Evolutionary conservation across 2,329 filamentous ascomycete genomes (phyloP), one percentile per base, ranked within the genome.

Genomic region (Zasmidium cellare): DNA sequence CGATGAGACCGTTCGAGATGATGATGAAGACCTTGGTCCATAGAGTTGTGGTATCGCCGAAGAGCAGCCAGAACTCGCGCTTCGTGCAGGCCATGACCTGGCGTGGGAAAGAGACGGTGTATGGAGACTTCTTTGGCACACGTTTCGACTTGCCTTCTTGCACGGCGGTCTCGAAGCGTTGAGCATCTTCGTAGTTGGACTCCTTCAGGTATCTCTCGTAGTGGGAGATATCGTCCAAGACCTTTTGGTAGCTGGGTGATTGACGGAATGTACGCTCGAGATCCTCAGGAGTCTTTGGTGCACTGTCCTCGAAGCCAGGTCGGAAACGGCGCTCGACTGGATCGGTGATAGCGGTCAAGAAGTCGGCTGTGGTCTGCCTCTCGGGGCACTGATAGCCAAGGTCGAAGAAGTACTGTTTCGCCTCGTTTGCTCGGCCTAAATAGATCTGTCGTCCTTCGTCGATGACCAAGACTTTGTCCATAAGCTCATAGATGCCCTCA

Each of bases 11-110:
- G 71, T 90, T 90, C 56, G 87, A 82, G 56, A 93, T 74, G 66
- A 92, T 89, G 70, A 91, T 91, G 73, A 91, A 89, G 58, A 89
- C 81, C 64, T 92, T 93, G 45, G 89, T 93, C 72, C 86, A 87
- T 1, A 94, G 79, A 0, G 89, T 88, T 0, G 86, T 86, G 59
- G 82, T 87, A 73, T 96, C 89, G 41, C 90, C 89, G 69, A 84
- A 83, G 24, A 92, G 83, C 25, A 96, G 82, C 87, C 89, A 92
- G 58, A 91, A 87, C 72, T 94, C 89, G 46, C 91, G 83, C 64
- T 85, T 80, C 0, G 87, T 88, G 60, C 76, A 87, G 79, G 85
- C 84, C 23, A 83, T 69, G 1, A 94, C 87, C 73, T 94, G 91
- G 3, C 84, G 82, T 46, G 81, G 75, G 69, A 92, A 89, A 12